These are phyloP conservation scores for Cucurbita pepo DNA, from an alignment of 306 rosid genomes.

Conservation along the genomic window DNA sequence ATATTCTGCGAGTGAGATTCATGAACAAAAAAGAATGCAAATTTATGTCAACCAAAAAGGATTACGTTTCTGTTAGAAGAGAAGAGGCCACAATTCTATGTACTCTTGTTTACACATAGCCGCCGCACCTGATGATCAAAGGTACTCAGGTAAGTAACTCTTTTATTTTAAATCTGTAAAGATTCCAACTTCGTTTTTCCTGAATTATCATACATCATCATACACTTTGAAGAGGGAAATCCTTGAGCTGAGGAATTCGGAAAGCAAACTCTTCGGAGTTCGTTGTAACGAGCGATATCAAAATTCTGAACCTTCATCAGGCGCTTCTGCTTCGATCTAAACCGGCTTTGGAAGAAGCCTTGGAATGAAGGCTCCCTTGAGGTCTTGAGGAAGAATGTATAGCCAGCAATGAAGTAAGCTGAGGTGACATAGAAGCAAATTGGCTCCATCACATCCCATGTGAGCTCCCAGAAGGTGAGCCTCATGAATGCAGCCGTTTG, in stretches of 20 bases:
- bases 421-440: conserved; percentile 50
- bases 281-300: conserved; percentile 28
- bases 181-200: not conserved
- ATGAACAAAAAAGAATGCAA: not conserved
- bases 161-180: not conserved
- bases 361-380: conserved; percentile 38
- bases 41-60: not conserved
- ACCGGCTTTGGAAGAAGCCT: conserved; percentile 39
- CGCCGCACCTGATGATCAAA: not conserved
- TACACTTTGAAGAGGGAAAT: not conserved
- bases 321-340: conserved; percentile 37
- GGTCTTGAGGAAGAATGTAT: conserved; percentile 39
- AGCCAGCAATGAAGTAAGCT: conserved; percentile 34
- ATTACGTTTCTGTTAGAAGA: not conserved
- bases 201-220: not conserved
- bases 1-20: not conserved
- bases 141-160: not conserved
- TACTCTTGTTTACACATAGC: not conserved
- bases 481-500: conserved; percentile 49
- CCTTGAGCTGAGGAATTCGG: not conserved
- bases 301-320: conserved; percentile 40
- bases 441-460: conserved; percentile 70
- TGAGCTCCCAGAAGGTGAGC: conserved; percentile 63
- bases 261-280: conserved; percentile 17
- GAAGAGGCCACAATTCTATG: not conserved